Conservation (phyloP, 139 green algal species). For the Nannochloris sp. region DNA sequence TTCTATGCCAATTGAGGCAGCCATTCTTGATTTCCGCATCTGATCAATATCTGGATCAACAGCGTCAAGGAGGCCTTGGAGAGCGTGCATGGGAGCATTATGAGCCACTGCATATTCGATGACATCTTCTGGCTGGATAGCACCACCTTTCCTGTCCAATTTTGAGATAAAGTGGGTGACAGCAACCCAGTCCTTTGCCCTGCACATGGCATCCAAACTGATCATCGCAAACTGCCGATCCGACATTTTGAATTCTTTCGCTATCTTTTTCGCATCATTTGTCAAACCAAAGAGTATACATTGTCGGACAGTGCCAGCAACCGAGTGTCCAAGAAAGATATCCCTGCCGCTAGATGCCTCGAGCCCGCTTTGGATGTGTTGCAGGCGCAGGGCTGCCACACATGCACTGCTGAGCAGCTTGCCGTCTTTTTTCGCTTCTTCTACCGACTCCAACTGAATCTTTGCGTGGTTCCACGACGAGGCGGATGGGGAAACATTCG, state of each 20-base stretch:
- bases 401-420: conserved; percentile 9
- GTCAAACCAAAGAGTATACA: conserved; percentile 25
- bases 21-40: no score
- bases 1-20: no score
- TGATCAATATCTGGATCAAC: background rate
- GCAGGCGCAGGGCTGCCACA: conserved; percentile 13
- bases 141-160: conserved; percentile 5
- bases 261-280: conserved; percentile 15
- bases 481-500: background rate
- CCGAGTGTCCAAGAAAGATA: conserved; percentile 21
- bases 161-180: conserved; percentile 19
- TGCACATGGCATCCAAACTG: background rate
- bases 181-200: conserved; percentile 19
- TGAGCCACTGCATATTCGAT: conserved; percentile 13
- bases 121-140: conserved; percentile 21
- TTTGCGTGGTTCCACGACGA: background rate
- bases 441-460: background rate
- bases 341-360: conserved; percentile 15
- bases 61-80: conserved; percentile 22
- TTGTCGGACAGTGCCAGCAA: conserved; percentile 20
- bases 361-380: conserved; percentile 17
- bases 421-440: background rate
- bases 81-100: conserved; percentile 11
- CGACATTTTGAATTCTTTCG: conserved; percentile 24
- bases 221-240: conserved; percentile 23